Conservation (phyloP, 805 yeast species). For the Candida dendrica region DNA sequence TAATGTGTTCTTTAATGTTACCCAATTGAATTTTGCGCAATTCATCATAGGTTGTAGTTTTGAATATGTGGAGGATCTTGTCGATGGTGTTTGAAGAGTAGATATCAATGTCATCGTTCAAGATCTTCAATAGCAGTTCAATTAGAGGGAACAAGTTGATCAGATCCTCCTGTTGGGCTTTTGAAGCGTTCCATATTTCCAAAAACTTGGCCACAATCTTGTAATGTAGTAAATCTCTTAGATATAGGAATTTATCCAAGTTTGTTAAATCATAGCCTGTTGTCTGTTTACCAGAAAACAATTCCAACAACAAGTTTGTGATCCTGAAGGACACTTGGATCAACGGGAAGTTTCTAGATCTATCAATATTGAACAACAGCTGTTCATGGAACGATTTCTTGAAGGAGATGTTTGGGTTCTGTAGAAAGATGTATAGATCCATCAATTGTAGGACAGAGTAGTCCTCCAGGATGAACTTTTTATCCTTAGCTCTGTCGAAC, state of each 20-base stretch:
- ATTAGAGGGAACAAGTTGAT: slow-evolving; percentile 43
- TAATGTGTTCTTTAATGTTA: slow-evolving; percentile 29
- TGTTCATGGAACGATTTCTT: slow-evolving; percentile 60
- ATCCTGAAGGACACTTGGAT: slow-evolving; percentile 23
- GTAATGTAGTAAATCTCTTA: slow-evolving; percentile 50
- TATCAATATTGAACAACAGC: slow-evolving; percentile 48
- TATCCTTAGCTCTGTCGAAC: background rate
- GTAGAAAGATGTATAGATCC: slow-evolving; percentile 48
- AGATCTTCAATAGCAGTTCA: slow-evolving; percentile 24
- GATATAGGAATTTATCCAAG: slow-evolving; percentile 33
- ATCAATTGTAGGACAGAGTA: slow-evolving; percentile 44
- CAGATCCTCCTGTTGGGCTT: slow-evolving; percentile 45
- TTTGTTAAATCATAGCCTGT: slow-evolving; percentile 24
- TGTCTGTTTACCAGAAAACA: slow-evolving; percentile 11
- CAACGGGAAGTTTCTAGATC: slow-evolving; percentile 40
- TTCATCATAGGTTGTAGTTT: slow-evolving; percentile 35
- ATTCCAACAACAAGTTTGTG: slow-evolving; percentile 17
- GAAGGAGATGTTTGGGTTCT: slow-evolving; percentile 51
- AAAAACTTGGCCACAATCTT: slow-evolving; percentile 50
- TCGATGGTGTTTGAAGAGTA: slow-evolving; percentile 26
- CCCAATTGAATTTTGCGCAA: slow-evolving; percentile 50
- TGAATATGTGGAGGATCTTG: slow-evolving; percentile 37
- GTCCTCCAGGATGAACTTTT: slow-evolving; percentile 32
- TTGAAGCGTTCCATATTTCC: slow-evolving; percentile 59
- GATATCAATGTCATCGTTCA: slow-evolving; percentile 18